Base-by-base conservation (phyloP, 2,329 filamentous ascomycete species). In the Ceratocystis alfenasii region DNA sequence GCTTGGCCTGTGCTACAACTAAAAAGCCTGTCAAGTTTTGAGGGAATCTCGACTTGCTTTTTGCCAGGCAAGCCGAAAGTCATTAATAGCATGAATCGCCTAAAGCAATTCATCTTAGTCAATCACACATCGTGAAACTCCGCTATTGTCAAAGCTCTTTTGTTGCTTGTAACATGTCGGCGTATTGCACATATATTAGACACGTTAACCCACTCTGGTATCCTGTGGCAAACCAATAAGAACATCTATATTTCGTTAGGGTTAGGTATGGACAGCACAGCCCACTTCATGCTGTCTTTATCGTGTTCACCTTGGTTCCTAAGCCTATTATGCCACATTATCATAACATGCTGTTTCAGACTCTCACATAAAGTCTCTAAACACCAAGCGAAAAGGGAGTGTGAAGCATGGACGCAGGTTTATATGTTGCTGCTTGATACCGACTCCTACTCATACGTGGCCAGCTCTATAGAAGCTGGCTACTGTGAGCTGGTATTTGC, bases 101-200 rank as follows among this genome's bases (percentile, higher is more conserved):
- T n/a, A 57, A 33, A 57, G 25, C 15, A 50, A n/a, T 57, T 57
- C 53, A 57, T 57, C 53, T 57, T 57, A 57, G 53, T 57, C 53
- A 57, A 57, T 57, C 53, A 57, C 28, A 57, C 53, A 57, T 57
- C 53, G 25, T 57, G 53, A 57, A 57, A 57, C 53, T 36, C 53
- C 7, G 28, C 53, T 17, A 33, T 57, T 50, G 53, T 57, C 53
- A 57, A 57, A 57, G 53, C 53, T 57, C 28, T 57, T 57, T 33
- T 33, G 6, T 55, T 55, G 20, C 10, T 57, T 20, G 53, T 57
- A 57, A 36, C 53, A 57, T 30, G 5, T 33, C 5, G 12, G 30
- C 53, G 17, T n/a, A 50, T n/a, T 20, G 33, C 33, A 10, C 8
- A 36, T 36, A 53, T 53, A 53, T 53, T 22, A 53, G 8, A 53